Base-by-base conservation (phyloP, 345 rosid genomes). In the Salix arbutifolia region DNA sequence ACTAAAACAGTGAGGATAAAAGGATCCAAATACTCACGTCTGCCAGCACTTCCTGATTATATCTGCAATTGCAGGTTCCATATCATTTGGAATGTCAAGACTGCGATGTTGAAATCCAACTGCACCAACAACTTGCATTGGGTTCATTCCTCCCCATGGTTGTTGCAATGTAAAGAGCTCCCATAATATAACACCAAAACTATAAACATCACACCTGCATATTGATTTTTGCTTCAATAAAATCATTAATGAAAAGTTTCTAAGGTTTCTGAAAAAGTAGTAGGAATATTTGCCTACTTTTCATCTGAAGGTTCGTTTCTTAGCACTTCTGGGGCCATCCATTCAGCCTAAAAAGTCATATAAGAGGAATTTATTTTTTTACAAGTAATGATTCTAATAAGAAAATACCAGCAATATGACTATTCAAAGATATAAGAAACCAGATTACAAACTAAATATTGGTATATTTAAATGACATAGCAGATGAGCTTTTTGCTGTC, bases 271-370 rank as follows among this genome's bases (percentile, higher is more conserved):
- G 23, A 38, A 40, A 58, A 28, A 62, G 44, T 35, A 56, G 7
- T n/a, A 68, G 46, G 16, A 72, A 17, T 31, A 26, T 58, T 23
- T 21, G 48, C 73, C 35, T 93, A 95, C 99, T 95, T 95, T 81
- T 95, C 99, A 75, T 95, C 85, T 31, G 97, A 90, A n/a, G 94
- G 99, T 86, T 95, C 97, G 70, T 95, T 95, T 88, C 93, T 85
- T 62, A 95, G 93, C 83, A 95, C 92, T 88, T 95, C 99, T 52
- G 99, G 99, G 73, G 99, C 97, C 97, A 95, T 95, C 99, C 99
- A 95, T 81, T 95, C 97, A 66, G 97, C 99, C 99, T 93, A 87
- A 78, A 85, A 53, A 65, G 37, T 46, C 5, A 71, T 25, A 79
- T 19, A 68, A 80, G 26, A 80, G 31, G 64, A 31, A 77, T 28